These are phyloP conservation scores for Metarhizium guizhouense DNA, from an alignment of 2,329 filamentous ascomycete genomes.

Conservation along the genomic window DNA sequence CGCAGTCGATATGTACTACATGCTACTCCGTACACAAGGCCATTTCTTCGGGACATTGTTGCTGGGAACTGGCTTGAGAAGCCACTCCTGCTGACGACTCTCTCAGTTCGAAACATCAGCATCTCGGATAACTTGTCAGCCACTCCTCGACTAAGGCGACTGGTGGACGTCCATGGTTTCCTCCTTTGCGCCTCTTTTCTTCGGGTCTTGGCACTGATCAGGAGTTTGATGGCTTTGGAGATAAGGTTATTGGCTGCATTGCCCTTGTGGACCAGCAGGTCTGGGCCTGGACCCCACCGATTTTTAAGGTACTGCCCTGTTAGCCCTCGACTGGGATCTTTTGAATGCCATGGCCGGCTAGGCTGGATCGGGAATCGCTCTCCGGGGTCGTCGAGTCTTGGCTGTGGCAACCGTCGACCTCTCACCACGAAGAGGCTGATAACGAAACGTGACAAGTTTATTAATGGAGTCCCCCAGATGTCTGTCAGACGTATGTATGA, in stretches of 20 bases:
- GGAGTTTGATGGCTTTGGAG: background rate
- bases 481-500: background rate
- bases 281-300: too few relatives aligned
- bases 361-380: slow-evolving; percentile 1
- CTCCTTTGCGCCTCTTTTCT: background rate
- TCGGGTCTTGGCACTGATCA: background rate
- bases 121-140: too few relatives aligned
- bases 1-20: too few relatives aligned
- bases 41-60: too few relatives aligned
- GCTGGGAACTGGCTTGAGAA: too few relatives aligned
- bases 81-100: too few relatives aligned
- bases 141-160: too few relatives aligned
- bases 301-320: too few relatives aligned
- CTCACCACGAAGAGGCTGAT: background rate
- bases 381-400: slow-evolving; percentile 4
- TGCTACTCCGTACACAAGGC: too few relatives aligned
- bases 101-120: too few relatives aligned
- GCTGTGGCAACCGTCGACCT: slow-evolving; percentile 2
- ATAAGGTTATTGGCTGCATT: background rate
- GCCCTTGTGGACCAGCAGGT: background rate
- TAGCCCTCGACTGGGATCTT: slow-evolving; percentile 3
- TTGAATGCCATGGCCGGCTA: slow-evolving; percentile 1
- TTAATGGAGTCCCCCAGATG: background rate
- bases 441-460: background rate
- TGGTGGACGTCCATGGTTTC: too few relatives aligned